Base-by-base conservation (phyloP, 345 rosid genomes). In the Ailanthus altissimus region DNA sequence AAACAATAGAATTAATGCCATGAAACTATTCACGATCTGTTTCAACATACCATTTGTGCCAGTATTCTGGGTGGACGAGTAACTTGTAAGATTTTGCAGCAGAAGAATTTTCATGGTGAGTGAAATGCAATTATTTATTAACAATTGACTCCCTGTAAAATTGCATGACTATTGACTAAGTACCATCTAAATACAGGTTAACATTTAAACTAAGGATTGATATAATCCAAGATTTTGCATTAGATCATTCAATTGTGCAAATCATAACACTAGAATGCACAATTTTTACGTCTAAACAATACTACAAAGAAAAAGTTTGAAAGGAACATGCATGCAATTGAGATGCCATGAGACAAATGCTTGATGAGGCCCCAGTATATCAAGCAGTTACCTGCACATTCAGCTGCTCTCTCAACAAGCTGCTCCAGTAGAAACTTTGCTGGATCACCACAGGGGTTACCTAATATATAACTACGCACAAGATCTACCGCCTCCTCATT, bases 381-480 rank as follows among this genome's bases (percentile, higher is more conserved):
- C 14, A 51, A 50, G 43, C 63, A 75, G 76, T 72, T 89, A 90
- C 99, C 98, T 82, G 91, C 99, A 85, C 89, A 85, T 73, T 87
- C 89, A 32, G 99, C 98, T 23, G 97, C 98, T 86, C 90, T 90
- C 68, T 79, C 82, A 7, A 96, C 90, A 76, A 96, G 98, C 77
- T 90, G 90, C 80, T 91, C 97, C 42, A 93, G 79, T 23, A 96
- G 83, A 86, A 82, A 90, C 86, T 96, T 96, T 50, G 99, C 98
- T 0, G 99, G 99, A 87, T 96, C 99, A 66, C 97, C 94, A 18
- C 70, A 82, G 15, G 94, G 94, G 75, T 87, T 84, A 73, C 77
- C 86, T 56, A 79, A 82, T 69, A 93, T 87, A 77, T 82, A 92
- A 51, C 84, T 84, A 73, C 80, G 85, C 38, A 92, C 94, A 8